Base-by-base conservation (phyloP, 306 rosid genomes). In the Prunus davidiana region DNA sequence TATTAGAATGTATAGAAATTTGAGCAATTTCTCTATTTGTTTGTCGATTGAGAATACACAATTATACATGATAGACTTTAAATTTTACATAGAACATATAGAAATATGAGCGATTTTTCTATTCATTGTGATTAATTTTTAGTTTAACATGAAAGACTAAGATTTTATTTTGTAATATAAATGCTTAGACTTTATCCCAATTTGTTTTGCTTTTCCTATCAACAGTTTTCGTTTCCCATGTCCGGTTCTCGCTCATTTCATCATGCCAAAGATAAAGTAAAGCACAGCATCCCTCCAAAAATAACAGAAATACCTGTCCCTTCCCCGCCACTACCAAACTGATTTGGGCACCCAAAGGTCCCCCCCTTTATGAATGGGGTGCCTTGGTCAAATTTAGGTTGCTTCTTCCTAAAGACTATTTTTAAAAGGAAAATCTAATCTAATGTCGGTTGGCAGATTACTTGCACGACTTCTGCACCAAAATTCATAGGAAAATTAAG, bases 231-330 rank as follows among this genome's bases (percentile, higher is more conserved):
- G 22, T 43, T 67, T 12, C n/a, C 47, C 18, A 43, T 12, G 12
- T 24, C 55, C 8, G 15, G 8, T 3, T 51, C 14, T 5, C n/a
- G 2, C 19, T 12, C 15, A 16, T 51, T 15, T 51, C 64, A 1
- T 58, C 28, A 12, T 24, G 63, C 32, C 64, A 9, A 4, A 34
- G 14, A 12, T 16, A 32, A 64, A 43, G 30, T 41, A 7, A 25
- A 19, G 24, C 2, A 22, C 47, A 12, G 6, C 19, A 55, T 77
- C 43, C 73, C 50, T 18, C 41, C 15, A 62, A 70, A 52, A 69
- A 63, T 64, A 81, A 64, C 78, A 32, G 78, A 81, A 81, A 76
- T 71, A 64, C 69, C 74, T 8, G 71, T 68, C 73, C 10, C 30
- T 19, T 8, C 4, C 24, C 1, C 8, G 50, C 28, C 1, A 12